Evolutionary conservation across 352 stramenopile genomes (phyloP), one percentile per base, ranked within the genome.

Genomic region (Phytophthora niederhauseri): DNA sequence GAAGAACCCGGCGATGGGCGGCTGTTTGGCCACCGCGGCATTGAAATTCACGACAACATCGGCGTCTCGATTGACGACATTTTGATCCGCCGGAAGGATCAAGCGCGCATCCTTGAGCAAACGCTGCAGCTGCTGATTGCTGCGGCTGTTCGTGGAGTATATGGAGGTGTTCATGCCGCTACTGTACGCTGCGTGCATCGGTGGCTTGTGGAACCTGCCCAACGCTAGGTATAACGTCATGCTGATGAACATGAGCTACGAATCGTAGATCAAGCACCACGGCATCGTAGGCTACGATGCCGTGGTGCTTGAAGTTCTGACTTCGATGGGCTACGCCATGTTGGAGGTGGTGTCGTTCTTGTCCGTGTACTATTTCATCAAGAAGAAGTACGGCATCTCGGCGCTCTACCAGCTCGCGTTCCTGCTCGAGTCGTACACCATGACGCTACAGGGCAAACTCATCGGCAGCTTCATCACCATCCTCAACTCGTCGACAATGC

Each of bases 81-180:
- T 43, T 41, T 70, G 3, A 41, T 70, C 22, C 54, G 24, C 3
- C 54, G 36, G 19, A 46, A 36, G 22, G 57, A 67, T 7, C 57
- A 68, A 30, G 65, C 58, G 1, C 58, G 65, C 1, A 55, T 66
- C 7, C 54, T 72, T 0, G 61, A 66, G 22, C 46, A 73, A 24
- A 62, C 46, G 17, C 54, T 70, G 6, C 66, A 74, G 36, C 19
- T 80, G n/a, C 61, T 80, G 0, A 77, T 70, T 46, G 50, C 36
- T 3, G 59, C 68, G 3, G 72, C 28, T 73, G 24, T 65, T 80
- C 46, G 50, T 64, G 36, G 72, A 80, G 58, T 80, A 80, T 64
- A 64, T 80, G 45, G 72, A 76, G 36, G 66, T 66, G 6, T 70
- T 80, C 55, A 70, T 80, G 49, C 73, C 69, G 5, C 38, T 73